Percentiles rank a stretch among this genome's conserved stretches.
Evolutionary conservation across 768 basidiomycete species (phyloP).

Genomic region (Cystofilobasidium macerans): DNA sequence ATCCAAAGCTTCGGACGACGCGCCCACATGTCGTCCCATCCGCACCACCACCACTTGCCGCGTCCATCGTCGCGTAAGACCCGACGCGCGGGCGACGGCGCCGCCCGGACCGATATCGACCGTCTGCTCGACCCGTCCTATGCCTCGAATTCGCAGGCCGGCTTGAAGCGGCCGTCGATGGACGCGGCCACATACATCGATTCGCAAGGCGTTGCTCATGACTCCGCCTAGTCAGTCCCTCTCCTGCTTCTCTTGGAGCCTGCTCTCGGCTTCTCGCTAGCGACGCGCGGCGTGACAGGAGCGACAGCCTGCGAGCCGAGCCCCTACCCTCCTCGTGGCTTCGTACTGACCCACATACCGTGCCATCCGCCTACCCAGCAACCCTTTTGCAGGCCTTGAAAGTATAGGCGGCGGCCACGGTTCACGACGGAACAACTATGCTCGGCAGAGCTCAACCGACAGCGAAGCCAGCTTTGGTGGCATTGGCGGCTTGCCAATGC

Average conservation of each 20-base stretch:
- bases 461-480: constrained; percentile 14
- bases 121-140: constrained; percentile 20
- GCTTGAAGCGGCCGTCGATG: constrained; percentile 8
- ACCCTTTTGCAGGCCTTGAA: constrained; percentile 4
- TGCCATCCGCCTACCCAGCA: background rate
- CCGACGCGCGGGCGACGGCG: background rate
- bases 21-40: background rate
- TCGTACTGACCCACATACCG: background rate
- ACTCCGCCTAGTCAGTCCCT: background rate
- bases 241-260: background rate
- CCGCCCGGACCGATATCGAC: constrained; percentile 12
- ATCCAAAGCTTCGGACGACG: background rate
- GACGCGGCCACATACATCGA: constrained; percentile 18
- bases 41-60: constrained; percentile 11
- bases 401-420: background rate
- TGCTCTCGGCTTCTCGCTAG: background rate
- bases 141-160: constrained; percentile 10
- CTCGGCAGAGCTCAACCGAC: constrained; percentile 1
- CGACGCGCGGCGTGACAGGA: too few species aligned
- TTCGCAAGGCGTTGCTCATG: background rate
- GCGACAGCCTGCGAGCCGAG: too few species aligned
- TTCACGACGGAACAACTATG: background rate
- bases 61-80: background rate
- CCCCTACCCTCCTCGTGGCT: too few species aligned
- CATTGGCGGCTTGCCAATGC: constrained; percentile 5